These are phyloP conservation scores for Clonostachys rosea DNA, from an alignment of 2,329 filamentous ascomycete genomes.

Conservation along the genomic window DNA sequence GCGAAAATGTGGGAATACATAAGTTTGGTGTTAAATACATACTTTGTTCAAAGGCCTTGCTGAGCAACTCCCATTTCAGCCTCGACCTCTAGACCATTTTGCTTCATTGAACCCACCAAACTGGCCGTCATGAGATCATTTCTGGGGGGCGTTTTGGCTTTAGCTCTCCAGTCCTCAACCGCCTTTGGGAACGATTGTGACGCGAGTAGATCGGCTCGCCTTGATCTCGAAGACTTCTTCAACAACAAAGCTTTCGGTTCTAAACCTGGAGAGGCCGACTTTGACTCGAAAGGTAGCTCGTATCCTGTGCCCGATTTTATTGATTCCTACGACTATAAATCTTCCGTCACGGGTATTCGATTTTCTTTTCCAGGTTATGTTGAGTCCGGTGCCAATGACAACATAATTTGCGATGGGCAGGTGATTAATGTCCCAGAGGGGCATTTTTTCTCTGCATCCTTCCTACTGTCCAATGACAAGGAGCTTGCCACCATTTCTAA, in stretches of 20 bases:
- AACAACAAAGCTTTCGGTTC: constrained; percentile 43
- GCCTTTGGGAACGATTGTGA: no score
- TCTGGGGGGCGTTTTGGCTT: no score
- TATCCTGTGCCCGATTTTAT: constrained; percentile 26
- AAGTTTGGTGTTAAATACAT: no score
- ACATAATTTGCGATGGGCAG: constrained; percentile 35
- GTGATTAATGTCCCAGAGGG: constrained; percentile 19
- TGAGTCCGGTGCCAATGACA: constrained; percentile 24
- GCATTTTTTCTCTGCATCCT: constrained; percentile 32
- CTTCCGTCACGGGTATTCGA: constrained; percentile 28
- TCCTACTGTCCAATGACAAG: constrained; percentile 35
- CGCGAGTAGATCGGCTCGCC: no score
- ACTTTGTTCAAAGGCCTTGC: no score
- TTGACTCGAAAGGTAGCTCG: constrained; percentile 33
- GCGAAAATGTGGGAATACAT: no score
- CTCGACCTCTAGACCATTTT: no score
- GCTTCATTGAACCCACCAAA: no score
- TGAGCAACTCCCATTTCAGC: no score
- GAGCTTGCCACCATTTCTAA: constrained; percentile 28
- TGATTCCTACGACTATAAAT: constrained; percentile 25
- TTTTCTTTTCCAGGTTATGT: constrained; percentile 36
- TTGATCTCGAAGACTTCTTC: constrained; percentile 13
- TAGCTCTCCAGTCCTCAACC: no score
- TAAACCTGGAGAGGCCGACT: constrained; percentile 35
- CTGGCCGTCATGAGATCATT: no score